Evolutionary conservation across 2,329 filamentous ascomycete species (phyloP).

Genomic region (Decorospora gaudefroyi): DNA sequence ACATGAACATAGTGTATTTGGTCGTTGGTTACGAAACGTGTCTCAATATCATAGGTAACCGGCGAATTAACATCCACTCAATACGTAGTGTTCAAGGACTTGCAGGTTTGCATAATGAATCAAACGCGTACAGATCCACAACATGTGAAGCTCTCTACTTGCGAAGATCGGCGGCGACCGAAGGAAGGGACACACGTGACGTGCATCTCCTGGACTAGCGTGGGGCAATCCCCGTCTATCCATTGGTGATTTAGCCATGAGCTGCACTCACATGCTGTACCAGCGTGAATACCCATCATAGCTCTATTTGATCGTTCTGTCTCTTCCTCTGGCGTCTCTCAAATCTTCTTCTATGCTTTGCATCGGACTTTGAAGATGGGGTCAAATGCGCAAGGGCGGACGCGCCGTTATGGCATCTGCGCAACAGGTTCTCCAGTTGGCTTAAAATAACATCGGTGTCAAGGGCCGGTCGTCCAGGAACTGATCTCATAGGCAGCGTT

Average conservation of each 20-base stretch:
- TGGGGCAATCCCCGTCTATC: not conserved
- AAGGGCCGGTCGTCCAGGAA: constrained; percentile 9
- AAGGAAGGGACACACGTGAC: not conserved
- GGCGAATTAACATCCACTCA: too few species aligned
- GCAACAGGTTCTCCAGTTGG: constrained; percentile 15
- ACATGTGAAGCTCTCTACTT: not conserved
- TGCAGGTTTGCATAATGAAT: not conserved
- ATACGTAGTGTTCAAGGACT: too few species aligned
- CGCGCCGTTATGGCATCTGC: constrained; percentile 11
- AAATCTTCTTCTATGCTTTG: not conserved
- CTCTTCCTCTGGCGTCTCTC: constrained; percentile 1
- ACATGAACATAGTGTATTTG: too few species aligned
- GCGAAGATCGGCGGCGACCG: not conserved
- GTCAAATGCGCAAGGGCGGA: constrained; percentile 14
- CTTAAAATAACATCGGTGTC: constrained; percentile 14
- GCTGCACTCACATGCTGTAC: constrained; percentile 5
- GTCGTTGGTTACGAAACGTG: too few species aligned
- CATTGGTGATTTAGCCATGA: constrained; percentile 13
- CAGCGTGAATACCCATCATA: constrained; percentile 4
- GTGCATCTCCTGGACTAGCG: constrained; percentile 1
- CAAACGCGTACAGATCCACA: not conserved
- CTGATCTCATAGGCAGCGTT: constrained; percentile 8
- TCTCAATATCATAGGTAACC: too few species aligned
- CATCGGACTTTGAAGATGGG: constrained; percentile 1
- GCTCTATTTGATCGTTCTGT: not conserved